These are phyloP conservation scores for Phyllosticta capitalensis DNA, from an alignment of 2,329 filamentous ascomycete species.

Conservation along the genomic window DNA sequence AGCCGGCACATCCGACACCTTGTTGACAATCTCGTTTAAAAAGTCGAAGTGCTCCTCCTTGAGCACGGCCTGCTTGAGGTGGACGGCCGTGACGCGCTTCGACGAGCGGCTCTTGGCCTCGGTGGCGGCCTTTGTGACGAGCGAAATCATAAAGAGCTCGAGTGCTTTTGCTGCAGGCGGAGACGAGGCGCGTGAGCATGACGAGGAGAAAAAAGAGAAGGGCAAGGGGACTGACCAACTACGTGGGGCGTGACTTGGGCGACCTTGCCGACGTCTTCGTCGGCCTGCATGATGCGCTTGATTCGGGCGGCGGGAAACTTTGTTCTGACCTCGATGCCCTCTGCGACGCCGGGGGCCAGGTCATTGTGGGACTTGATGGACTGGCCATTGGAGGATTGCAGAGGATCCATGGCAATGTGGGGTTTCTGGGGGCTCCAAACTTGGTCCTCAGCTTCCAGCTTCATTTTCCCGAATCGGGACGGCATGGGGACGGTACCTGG, in stretches of 20 bases:
- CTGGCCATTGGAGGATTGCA: constrained; percentile 5
- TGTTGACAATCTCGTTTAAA: constrained; percentile 77
- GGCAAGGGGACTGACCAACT: constrained; percentile 49
- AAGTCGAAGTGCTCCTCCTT: constrained; percentile 93
- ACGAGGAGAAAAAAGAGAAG: neutral
- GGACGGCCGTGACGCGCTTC: constrained; percentile 80
- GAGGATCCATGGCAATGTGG: neutral
- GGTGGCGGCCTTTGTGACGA: constrained; percentile 80
- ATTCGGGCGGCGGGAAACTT: constrained; percentile 97
- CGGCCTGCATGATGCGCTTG: constrained; percentile 98
- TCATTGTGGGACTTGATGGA: constrained; percentile 13
- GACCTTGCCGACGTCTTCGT: constrained; percentile 97
- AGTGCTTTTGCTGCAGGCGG: constrained; percentile 65
- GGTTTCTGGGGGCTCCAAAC: neutral
- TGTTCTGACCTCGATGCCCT: constrained; percentile 70
- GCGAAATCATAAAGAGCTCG: constrained; percentile 93
- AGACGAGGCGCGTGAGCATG: neutral
- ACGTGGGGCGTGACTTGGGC: constrained; percentile 95
- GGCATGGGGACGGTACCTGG: constrained; percentile 8
- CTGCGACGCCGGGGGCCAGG: constrained; percentile 24
- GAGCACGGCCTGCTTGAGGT: constrained; percentile 84
- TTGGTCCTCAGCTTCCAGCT: constrained; percentile 7
- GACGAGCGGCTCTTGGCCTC: constrained; percentile 74
- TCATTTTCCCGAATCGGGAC: constrained; percentile 5
- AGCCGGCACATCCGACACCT: constrained; percentile 58